Evolutionary conservation across 257 asterid genomes (phyloP), one percentile per base, ranked within the genome.

Genomic region (Solanum rostratum): DNA sequence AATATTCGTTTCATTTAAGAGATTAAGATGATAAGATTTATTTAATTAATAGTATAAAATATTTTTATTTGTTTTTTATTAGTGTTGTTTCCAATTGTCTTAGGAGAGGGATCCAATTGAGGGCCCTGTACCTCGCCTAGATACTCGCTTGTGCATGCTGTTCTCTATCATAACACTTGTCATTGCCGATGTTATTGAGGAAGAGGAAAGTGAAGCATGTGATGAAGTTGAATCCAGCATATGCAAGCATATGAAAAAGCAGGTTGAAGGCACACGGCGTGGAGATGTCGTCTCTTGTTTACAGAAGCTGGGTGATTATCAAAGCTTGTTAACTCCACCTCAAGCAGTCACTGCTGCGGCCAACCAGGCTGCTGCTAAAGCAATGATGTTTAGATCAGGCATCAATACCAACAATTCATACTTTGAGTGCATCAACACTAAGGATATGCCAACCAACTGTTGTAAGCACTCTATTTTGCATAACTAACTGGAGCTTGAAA

Each of bases 41-140:
- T 76, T 49, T 49, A 60, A 76, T 46, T 29, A 3, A 16, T 49
- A 49, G 62, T 27, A 50, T 11, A 70, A 30, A 81, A 27, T 7
- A 3, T 30, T 80, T 65, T 80, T 65, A 22, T 68, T 63, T 79
- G 37, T 19, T 16, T 46, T 73, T 49, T 30, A 14, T 27, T 50
- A 53, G 49, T 69, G 54, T 59, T 68, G 83, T 79, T 59, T 85
- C 81, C 78, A 74, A 74, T 50, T 76, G 62, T 76, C 45, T 65
- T 83, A 96, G 99, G 99, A 95, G 89, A 93, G 98, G 91, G 97
- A 96, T 89, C 98, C 98, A 37, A 95, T 96, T 84, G 99, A 95
- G 89, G 99, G 98, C 59, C 99, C 99, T 2, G 95, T 95, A 88
- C 99, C 99, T 85, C 98, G 92, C 45, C 89, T 96, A 49, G 98